A percentile compares a stretch with the other conserved stretches of the same genome.
Evolutionary conservation across 2,329 filamentous ascomycete species (phyloP).

Genomic region (Chaetomium sp.): DNA sequence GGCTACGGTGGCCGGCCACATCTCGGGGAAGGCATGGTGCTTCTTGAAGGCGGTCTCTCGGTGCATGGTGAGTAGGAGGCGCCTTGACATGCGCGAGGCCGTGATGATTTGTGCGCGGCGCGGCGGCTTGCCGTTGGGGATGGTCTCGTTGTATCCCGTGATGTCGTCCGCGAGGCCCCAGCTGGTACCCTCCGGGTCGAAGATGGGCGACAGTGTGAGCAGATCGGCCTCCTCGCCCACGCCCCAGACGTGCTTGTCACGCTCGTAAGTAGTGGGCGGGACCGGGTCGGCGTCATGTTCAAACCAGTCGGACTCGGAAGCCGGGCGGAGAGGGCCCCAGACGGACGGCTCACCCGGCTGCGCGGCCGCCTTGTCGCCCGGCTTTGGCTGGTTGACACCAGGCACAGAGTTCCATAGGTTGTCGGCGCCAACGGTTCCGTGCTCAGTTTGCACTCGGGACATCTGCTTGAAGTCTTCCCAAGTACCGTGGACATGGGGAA

Average conservation of each 20-base stretch:
- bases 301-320: constrained; percentile 63
- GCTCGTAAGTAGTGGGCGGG: constrained; percentile 66
- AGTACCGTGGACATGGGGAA: constrained; percentile 66
- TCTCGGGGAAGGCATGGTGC: constrained; percentile 89
- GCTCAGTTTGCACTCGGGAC: constrained; percentile 68
- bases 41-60: constrained; percentile 77
- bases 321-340: constrained; percentile 76
- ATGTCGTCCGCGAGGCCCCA: constrained; percentile 81
- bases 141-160: constrained; percentile 69
- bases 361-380: constrained; percentile 22
- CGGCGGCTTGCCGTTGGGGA: constrained; percentile 52
- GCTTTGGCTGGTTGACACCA: constrained; percentile 29
- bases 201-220: constrained; percentile 87
- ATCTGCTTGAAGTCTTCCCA: constrained; percentile 78
- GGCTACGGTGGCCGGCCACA: constrained; percentile 86
- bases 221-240: constrained; percentile 86
- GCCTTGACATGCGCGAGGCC: constrained; percentile 72
- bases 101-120: constrained; percentile 87
- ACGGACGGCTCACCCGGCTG: constrained; percentile 54
- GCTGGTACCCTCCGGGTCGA: constrained; percentile 78
- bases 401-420: constrained; percentile 57
- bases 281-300: constrained; percentile 64
- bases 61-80: constrained; percentile 82
- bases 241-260: constrained; percentile 80
- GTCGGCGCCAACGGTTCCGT: constrained; percentile 57